phyloP scores from a whole-genome alignment of 345 rosid species.

The Arabis alpina region DNA sequence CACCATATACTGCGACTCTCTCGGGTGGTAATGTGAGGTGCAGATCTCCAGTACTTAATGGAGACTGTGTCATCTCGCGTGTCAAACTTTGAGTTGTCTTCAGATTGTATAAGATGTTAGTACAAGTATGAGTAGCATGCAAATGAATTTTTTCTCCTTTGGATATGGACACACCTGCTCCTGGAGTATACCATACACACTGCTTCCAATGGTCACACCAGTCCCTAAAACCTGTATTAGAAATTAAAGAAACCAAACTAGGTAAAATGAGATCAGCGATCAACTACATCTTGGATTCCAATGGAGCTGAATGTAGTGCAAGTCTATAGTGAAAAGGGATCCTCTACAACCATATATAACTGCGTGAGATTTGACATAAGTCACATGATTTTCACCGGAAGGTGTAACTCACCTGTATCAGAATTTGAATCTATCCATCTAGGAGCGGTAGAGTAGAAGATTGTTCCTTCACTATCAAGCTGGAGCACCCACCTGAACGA shows the following conservation, averaged over 20 bases:
- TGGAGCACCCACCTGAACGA: constrained; percentile 89
- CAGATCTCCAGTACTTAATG: constrained; percentile 47
- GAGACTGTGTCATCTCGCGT: constrained; percentile 38
- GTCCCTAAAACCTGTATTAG: constrained; percentile 52
- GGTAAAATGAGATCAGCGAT: constrained; percentile 13
- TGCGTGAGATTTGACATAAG: constrained; percentile 13
- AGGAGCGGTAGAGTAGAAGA: constrained; percentile 92
- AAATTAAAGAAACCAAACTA: constrained; percentile 2
- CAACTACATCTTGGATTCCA: constrained; percentile 3
- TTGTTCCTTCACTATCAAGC: constrained; percentile 81
- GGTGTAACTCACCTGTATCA: constrained; percentile 49
- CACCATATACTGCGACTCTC: constrained; percentile 79
- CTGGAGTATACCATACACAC: constrained; percentile 86
- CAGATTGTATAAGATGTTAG: constrained; percentile 64
- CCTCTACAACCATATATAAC: constrained; percentile 11
- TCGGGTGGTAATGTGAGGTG: constrained; percentile 70
- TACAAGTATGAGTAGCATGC: constrained; percentile 69
- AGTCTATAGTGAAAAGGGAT: constrained; percentile 15
- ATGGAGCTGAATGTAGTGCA: constrained; percentile 2
- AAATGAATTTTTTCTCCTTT: constrained; percentile 60
- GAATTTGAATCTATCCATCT: constrained; percentile 64
- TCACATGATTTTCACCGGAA: constrained; percentile 2
- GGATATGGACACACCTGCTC: constrained; percentile 57
- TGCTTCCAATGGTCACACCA: constrained; percentile 99
- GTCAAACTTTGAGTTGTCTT: constrained; percentile 42